A percentile compares a stretch with the other conserved stretches of the same genome.
Evolutionary conservation across 805 yeast genomes (phyloP).

Genomic region (Yarrowia alimentaria): DNA sequence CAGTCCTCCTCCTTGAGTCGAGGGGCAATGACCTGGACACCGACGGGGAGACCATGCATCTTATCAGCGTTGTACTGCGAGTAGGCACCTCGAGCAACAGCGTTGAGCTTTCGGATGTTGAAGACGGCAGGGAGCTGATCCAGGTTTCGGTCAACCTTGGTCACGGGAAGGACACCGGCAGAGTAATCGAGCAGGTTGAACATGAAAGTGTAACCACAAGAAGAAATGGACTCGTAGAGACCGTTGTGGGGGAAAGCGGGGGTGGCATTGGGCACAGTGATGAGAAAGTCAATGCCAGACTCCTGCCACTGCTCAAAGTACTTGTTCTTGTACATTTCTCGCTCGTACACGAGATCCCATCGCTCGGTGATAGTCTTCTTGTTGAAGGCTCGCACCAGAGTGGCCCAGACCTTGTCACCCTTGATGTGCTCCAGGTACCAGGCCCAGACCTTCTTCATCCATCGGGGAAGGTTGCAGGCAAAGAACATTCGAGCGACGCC

Average conservation of each 20-base stretch:
- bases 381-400: constrained; percentile 41
- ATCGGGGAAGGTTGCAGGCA: constrained; percentile 41
- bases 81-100: constrained; percentile 47
- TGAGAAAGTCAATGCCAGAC: constrained; percentile 42
- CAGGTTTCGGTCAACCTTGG: constrained; percentile 47
- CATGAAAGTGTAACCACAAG: constrained; percentile 54
- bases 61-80: constrained; percentile 51
- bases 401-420: constrained; percentile 43
- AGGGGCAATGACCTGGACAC: constrained; percentile 63
- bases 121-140: constrained; percentile 40
- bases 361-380: constrained; percentile 41
- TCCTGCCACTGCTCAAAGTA: constrained; percentile 42
- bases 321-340: constrained; percentile 41
- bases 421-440: constrained; percentile 39
- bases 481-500: constrained; percentile 41
- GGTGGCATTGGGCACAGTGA: constrained; percentile 46
- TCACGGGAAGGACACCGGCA: constrained; percentile 58
- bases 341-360: constrained; percentile 40
- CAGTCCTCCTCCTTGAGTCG: constrained; percentile 63
- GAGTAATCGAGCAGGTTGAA: constrained; percentile 57
- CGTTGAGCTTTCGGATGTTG: constrained; percentile 39
- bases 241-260: constrained; percentile 46
- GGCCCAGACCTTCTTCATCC: constrained; percentile 41
- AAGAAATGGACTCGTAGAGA: constrained; percentile 40
- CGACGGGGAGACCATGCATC: constrained; percentile 60